Percentiles rank a stretch among this genome's conserved stretches.
These are phyloP conservation scores for Lasiodiplodia sp. DNA, from an alignment of 2,329 filamentous ascomycete genomes.

Conservation along the genomic window DNA sequence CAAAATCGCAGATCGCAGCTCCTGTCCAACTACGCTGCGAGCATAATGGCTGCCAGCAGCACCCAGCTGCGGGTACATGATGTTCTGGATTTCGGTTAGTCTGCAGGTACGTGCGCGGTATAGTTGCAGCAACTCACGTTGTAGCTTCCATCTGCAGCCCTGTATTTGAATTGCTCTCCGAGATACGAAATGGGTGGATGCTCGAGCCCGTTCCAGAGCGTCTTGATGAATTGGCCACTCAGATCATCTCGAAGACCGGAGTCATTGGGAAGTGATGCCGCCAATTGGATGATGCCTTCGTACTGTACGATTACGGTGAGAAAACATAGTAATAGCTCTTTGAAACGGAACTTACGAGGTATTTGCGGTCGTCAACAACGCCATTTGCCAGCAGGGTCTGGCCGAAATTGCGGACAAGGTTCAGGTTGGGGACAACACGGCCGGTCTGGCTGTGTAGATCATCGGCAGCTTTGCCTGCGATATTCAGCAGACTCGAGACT, in stretches of 20 bases:
- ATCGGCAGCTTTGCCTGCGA: slow-evolving; percentile 1
- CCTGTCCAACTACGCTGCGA: slow-evolving; percentile 63
- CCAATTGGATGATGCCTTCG: slow-evolving; percentile 13
- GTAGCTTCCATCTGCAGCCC: slow-evolving; percentile 50
- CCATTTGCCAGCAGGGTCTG: not conserved
- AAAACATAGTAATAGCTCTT: too few relatives aligned
- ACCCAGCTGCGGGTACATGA: slow-evolving; percentile 66
- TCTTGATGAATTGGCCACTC: slow-evolving; percentile 36
- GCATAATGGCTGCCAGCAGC: slow-evolving; percentile 68
- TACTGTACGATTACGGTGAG: not conserved
- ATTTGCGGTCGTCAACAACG: slow-evolving; percentile 4
- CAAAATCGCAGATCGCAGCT: slow-evolving; percentile 54
- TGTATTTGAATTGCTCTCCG: slow-evolving; percentile 47
- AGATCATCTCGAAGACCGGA: slow-evolving; percentile 13
- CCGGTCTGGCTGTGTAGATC: slow-evolving; percentile 12
- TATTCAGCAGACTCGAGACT: slow-evolving; percentile 2
- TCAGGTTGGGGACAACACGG: not conserved
- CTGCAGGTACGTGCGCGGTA: slow-evolving; percentile 34
- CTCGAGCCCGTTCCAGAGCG: slow-evolving; percentile 49
- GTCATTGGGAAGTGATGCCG: slow-evolving; percentile 15
- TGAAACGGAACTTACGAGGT: not conserved
- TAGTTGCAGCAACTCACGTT: slow-evolving; percentile 35
- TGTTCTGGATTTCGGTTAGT: slow-evolving; percentile 53
- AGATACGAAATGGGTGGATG: slow-evolving; percentile 49
- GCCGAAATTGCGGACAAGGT: slow-evolving; percentile 1